Evolutionary conservation across 768 basidiomycete genomes (phyloP).

Genomic region (Roridomyces roridus): DNA sequence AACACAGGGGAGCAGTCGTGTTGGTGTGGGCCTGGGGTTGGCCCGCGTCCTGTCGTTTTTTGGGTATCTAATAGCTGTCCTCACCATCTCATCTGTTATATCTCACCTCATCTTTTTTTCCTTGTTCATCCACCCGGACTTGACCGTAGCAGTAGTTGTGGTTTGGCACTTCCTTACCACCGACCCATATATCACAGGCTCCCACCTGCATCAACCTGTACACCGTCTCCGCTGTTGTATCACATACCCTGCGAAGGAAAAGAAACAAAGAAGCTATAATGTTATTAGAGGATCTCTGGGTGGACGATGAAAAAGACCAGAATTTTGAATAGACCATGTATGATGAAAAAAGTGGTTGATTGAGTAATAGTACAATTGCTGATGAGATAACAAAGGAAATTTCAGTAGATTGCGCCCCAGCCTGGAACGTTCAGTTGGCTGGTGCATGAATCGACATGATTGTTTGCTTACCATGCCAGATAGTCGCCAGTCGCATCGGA

Average conservation of each 20-base stretch:
- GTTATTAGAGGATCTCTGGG: not conserved
- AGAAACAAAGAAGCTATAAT: not conserved
- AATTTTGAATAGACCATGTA: not conserved
- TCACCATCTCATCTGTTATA: no score
- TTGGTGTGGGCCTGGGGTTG: not conserved
- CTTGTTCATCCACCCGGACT: no score
- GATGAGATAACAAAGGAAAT: not conserved
- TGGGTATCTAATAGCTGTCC: not conserved
- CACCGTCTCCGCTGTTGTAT: no score
- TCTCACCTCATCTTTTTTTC: no score
- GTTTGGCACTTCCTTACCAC: no score
- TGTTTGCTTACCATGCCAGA: constrained; percentile 69
- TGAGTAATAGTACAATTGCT: not conserved
- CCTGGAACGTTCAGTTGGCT: constrained; percentile 27
- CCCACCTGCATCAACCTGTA: no score
- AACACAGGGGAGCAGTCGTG: not conserved
- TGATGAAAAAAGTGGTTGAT: no score
- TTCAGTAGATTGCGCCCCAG: constrained; percentile 36
- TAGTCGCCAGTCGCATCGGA: constrained; percentile 72
- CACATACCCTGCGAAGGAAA: not conserved
- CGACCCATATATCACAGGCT: no score
- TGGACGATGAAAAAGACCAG: no score
- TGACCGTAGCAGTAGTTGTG: no score
- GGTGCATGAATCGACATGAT: not conserved
- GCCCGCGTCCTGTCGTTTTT: not conserved